Conservation (phyloP, 352 stramenopile species). For the Globisporangium spinosum region DNA sequence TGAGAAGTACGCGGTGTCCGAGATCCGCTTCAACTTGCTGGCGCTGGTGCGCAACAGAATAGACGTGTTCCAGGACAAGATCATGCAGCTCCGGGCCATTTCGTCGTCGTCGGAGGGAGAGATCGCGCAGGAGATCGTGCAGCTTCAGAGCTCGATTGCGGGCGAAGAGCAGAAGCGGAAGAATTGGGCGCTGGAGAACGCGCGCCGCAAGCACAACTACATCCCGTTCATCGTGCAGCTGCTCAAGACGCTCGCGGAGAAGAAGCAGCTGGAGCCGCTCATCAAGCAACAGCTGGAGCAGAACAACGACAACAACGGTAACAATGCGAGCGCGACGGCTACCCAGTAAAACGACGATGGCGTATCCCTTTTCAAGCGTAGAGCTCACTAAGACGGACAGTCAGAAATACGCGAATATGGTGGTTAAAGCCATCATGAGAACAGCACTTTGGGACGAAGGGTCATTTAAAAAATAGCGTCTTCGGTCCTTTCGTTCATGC, state of each 20-base stretch:
- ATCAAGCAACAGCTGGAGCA: conserved; percentile 62
- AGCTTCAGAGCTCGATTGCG: conserved; percentile 52
- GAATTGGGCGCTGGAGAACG: conserved; percentile 89
- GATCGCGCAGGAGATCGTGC: conserved; percentile 28
- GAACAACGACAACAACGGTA: conserved; percentile 14
- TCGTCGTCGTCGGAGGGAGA: conserved; percentile 28
- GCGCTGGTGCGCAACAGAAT: conserved; percentile 87
- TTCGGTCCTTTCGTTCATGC: conserved; percentile 4
- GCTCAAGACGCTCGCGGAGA: conserved; percentile 90
- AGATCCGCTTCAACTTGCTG: conserved; percentile 98
- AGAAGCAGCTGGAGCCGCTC: conserved; percentile 81
- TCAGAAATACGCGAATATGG: neutral
- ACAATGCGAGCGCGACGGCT: conserved; percentile 17
- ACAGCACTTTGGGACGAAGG: neutral
- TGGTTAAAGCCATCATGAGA: neutral
- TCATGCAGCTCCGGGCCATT: conserved; percentile 29
- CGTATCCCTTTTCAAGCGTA: neutral
- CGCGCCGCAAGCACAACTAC: conserved; percentile 95
- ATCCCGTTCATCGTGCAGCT: conserved; percentile 94
- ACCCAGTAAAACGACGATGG: conserved; percentile 15
- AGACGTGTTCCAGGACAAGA: conserved; percentile 45
- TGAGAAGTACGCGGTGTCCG: conserved; percentile 79
- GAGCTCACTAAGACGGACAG: neutral
- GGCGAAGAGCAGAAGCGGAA: conserved; percentile 66
- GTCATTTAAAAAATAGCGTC: conserved; percentile 4